A percentile compares a stretch with the other conserved stretches of the same genome.
Conservation (phyloP, 768 basidiomycete species). For the Crepidotus variabilis region DNA sequence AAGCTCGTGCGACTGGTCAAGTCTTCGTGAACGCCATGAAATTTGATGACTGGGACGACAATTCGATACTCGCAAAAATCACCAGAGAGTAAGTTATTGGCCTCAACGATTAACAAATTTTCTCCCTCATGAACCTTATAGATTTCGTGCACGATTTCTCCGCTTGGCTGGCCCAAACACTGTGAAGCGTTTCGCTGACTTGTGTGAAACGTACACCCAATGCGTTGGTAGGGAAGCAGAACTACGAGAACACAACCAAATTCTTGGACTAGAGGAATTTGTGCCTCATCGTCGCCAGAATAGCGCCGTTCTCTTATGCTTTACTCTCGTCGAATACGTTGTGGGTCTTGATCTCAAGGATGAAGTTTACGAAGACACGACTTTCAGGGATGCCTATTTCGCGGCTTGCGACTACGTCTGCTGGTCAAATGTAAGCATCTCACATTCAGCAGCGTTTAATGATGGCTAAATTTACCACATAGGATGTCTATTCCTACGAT, state of each 20-base stretch:
- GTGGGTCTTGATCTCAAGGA: constrained; percentile 63
- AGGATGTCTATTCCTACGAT: constrained; percentile 74
- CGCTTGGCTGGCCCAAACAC: constrained; percentile 42
- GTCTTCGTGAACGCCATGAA: constrained; percentile 51
- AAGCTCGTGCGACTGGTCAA: constrained; percentile 49
- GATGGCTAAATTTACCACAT: constrained; percentile 7
- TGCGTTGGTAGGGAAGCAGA: constrained; percentile 57
- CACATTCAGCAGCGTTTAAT: neutral
- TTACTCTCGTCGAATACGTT: constrained; percentile 57
- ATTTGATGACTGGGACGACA: constrained; percentile 49
- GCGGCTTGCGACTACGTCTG: constrained; percentile 64
- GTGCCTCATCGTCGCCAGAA: constrained; percentile 61
- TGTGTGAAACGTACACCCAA: constrained; percentile 53
- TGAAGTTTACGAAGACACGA: constrained; percentile 52
- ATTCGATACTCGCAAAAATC: constrained; percentile 53
- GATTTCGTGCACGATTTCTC: constrained; percentile 50
- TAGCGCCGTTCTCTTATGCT: constrained; percentile 63
- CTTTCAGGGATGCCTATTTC: constrained; percentile 50
- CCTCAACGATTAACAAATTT: neutral
- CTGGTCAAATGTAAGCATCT: constrained; percentile 60
- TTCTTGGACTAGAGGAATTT: constrained; percentile 54
- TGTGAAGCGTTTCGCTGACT: constrained; percentile 44
- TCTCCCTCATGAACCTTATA: constrained; percentile 17
- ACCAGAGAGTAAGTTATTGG: constrained; percentile 53
- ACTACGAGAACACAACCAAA: constrained; percentile 51